Base-by-base conservation (phyloP, 257 asterid species). In the Asclepias syriaca region DNA sequence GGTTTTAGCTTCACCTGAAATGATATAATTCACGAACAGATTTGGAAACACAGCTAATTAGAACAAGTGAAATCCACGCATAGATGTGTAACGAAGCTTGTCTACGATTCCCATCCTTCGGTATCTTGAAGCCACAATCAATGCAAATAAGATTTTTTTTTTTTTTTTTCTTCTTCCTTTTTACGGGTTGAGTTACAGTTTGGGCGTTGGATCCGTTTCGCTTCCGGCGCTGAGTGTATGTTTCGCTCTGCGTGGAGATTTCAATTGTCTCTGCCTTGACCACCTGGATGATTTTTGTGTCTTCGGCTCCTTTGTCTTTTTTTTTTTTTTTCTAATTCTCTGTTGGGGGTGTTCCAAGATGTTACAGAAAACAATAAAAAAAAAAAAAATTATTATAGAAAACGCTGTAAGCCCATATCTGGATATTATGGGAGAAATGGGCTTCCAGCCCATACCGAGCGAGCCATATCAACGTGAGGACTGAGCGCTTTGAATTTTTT, bases 1-100 rank as follows among this genome's bases (percentile, higher is more conserved):
- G 91, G 84, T 77, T 80, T 86, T 72, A 76, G 81, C 65, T 69
- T 53, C 24, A 54, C 67, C 60, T 34, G 66, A 15, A 61, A 61
- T 61, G 0, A 16, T 61, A 29, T 18, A 64, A 64, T 64, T 64
- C 49, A 37, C 68, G 9, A 64, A 64, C 68, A 64, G 49, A 64
- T 32, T 19, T 21, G 68, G 19, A 37, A 16, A 34, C 67, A 34
- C 43, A 29, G 45, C 9, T 67, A n/a, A 50, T n/a, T 34, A 7
- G n/a, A 48, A 45, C 2, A 12, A 37, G 15, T 34, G 68, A 16
- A 64, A 64, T 37, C 10, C 49, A 64, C 19, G 27, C 68, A 64
- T 19, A 37, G 16, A 15, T 61, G 7, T 6, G 0, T 32, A 34
- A 34, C 14, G 67, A 34, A 61, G 14, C 22, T 34, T 32, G 39